These are phyloP conservation scores for Entomortierella parvispora DNA, from an alignment of 192 early-diverging fungal species.

Conservation along the genomic window DNA sequence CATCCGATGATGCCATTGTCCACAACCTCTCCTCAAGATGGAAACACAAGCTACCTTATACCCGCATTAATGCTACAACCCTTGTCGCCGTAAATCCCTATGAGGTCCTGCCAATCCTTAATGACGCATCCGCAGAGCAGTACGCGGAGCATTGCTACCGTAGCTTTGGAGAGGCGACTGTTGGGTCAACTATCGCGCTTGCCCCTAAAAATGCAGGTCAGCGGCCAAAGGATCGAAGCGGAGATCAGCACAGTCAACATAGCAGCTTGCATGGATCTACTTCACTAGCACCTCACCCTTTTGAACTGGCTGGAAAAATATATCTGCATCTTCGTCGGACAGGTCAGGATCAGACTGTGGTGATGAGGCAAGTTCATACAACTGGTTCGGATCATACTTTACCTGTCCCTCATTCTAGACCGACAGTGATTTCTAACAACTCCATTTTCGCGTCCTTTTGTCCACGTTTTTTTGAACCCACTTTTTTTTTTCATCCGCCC, in stretches of 20 bases:
- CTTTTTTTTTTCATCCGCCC: no score
- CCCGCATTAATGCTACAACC: constrained; percentile 56
- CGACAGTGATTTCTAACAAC: no score
- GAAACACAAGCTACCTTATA: constrained; percentile 64
- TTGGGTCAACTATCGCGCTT: background rate
- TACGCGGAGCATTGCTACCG: constrained; percentile 68
- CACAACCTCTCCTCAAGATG: constrained; percentile 54
- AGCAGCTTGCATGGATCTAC: constrained; percentile 25
- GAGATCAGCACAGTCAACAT: constrained; percentile 40
- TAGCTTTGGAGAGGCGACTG: constrained; percentile 28
- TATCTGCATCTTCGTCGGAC: constrained; percentile 76
- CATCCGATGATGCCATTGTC: constrained; percentile 59
- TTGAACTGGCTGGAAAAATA: constrained; percentile 73
- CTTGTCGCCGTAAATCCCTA: constrained; percentile 63
- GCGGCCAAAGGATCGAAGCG: constrained; percentile 7
- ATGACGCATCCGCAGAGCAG: constrained; percentile 56
- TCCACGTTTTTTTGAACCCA: no score
- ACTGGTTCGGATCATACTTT: no score
- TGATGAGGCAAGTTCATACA: constrained; percentile 61
- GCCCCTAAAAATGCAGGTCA: background rate
- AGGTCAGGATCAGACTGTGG: constrained; percentile 72
- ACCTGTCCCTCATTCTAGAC: no score
- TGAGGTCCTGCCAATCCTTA: constrained; percentile 52
- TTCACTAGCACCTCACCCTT: constrained; percentile 68
- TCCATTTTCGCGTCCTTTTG: no score